A percentile compares a stretch with the other conserved stretches of the same genome.
phyloP scores from a whole-genome alignment of 1,139 yeast genomes.

The Blastobotrys indianensis region DNA sequence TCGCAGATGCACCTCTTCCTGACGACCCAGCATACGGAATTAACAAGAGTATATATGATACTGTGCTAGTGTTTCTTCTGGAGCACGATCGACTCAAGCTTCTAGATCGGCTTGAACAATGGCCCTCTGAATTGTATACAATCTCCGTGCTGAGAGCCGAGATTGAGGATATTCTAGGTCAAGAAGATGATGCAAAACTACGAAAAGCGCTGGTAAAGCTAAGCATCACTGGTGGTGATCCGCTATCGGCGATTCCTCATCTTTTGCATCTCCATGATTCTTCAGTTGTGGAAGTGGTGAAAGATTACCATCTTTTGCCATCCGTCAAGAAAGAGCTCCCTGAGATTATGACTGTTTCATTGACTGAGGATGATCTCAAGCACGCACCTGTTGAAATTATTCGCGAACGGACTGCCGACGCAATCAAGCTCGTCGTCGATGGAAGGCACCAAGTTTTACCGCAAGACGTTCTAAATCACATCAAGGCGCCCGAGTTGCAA shows the following conservation, averaged over 20 bases:
- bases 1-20: constrained; percentile 52
- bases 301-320: constrained; percentile 55
- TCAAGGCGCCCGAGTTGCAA: constrained; percentile 35
- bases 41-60: constrained; percentile 43
- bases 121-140: constrained; percentile 60
- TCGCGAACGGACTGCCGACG: constrained; percentile 38
- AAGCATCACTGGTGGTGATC: constrained; percentile 54
- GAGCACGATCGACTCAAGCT: constrained; percentile 37
- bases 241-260: constrained; percentile 57
- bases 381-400: constrained; percentile 43
- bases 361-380: constrained; percentile 33
- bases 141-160: constrained; percentile 40
- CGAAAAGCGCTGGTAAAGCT: constrained; percentile 51
- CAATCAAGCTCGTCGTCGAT: constrained; percentile 54
- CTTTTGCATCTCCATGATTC: constrained; percentile 51
- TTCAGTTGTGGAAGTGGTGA: constrained; percentile 51
- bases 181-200: constrained; percentile 29
- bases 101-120: constrained; percentile 39
- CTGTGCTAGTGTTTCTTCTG: constrained; percentile 48
- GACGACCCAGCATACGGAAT: constrained; percentile 37
- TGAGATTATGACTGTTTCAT: constrained; percentile 50
- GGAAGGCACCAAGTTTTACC: constrained; percentile 63
- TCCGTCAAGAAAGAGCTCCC: constrained; percentile 42
- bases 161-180: constrained; percentile 41
- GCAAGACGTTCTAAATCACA: constrained; percentile 41